phyloP scores from a whole-genome alignment of 2,329 filamentous ascomycete genomes.

The Cadophora gregata region DNA sequence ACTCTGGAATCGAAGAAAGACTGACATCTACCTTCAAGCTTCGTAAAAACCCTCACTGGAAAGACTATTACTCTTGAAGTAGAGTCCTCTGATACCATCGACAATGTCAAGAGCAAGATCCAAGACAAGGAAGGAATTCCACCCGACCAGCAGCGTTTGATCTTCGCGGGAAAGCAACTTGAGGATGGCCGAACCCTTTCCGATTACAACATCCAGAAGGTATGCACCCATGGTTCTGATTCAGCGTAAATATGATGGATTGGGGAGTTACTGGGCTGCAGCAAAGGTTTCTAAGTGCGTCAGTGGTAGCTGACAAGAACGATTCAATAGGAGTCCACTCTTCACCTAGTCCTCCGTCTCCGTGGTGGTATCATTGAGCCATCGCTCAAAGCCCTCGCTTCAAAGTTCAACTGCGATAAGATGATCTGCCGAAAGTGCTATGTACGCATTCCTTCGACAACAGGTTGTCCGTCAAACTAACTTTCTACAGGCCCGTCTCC shows the following conservation, averaged over 20 bases:
- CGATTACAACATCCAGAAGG: slow-evolving; percentile 99
- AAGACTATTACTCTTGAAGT: slow-evolving; percentile 99
- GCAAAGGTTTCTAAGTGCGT: background rate
- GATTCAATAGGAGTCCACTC: slow-evolving; percentile 81
- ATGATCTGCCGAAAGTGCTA: slow-evolving; percentile 99
- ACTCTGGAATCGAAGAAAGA: slow-evolving; percentile 31
- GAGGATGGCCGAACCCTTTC: slow-evolving; percentile 96
- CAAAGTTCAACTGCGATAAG: slow-evolving; percentile 99
- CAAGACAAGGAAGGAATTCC: slow-evolving; percentile 99
- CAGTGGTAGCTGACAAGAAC: slow-evolving; percentile 31
- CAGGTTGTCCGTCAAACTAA: slow-evolving; percentile 34
- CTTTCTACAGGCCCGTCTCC: slow-evolving; percentile 73
- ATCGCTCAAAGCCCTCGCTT: slow-evolving; percentile 96
- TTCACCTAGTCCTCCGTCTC: slow-evolving; percentile 97
- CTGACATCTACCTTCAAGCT: slow-evolving; percentile 60
- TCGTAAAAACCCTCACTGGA: slow-evolving; percentile 99
- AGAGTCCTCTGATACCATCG: slow-evolving; percentile 98
- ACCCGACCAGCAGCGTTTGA: slow-evolving; percentile 97
- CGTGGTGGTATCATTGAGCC: slow-evolving; percentile 99
- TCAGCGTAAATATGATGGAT: background rate
- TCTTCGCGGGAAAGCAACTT: slow-evolving; percentile 99
- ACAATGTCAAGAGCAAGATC: slow-evolving; percentile 99
- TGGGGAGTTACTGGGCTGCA: background rate
- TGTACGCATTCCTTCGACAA: slow-evolving; percentile 61
- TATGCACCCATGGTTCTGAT: slow-evolving; percentile 53